These are phyloP conservation scores for Russula earlei DNA, from an alignment of 768 basidiomycete species.

Conservation along the genomic window DNA sequence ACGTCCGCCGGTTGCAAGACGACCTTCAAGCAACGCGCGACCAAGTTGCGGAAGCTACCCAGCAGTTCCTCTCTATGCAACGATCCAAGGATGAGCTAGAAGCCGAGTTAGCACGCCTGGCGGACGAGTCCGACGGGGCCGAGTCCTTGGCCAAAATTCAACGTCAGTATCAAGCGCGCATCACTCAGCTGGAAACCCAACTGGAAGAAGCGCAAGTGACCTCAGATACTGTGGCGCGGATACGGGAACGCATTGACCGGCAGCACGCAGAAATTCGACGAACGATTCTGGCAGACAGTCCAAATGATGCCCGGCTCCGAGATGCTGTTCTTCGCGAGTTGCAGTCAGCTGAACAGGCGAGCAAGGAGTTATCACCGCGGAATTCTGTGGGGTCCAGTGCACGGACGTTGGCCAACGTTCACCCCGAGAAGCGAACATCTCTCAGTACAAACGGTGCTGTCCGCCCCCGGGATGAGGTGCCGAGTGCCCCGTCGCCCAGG, in stretches of 20 bases:
- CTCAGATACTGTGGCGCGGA: constrained; percentile 40
- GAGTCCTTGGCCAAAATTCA: constrained; percentile 50
- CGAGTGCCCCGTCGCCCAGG: constrained; percentile 31
- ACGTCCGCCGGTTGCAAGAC: constrained; percentile 47
- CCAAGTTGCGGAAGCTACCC: constrained; percentile 46
- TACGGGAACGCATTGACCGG: constrained; percentile 52
- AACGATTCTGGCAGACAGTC: constrained; percentile 47
- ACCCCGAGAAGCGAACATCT: constrained; percentile 37
- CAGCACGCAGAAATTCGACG: constrained; percentile 67
- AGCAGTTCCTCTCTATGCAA: constrained; percentile 44
- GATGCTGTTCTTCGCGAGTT: constrained; percentile 53
- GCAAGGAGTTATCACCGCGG: constrained; percentile 39
- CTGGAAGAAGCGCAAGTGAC: constrained; percentile 48
- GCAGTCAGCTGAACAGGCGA: constrained; percentile 49
- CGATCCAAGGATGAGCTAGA: constrained; percentile 60
- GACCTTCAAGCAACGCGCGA: constrained; percentile 48
- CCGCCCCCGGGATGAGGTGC: constrained; percentile 31
- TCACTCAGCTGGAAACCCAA: constrained; percentile 52
- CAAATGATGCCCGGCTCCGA: constrained; percentile 54
- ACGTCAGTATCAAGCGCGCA: constrained; percentile 53
- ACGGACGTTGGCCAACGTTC: constrained; percentile 35
- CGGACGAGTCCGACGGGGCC: constrained; percentile 45
- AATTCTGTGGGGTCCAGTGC: constrained; percentile 26
- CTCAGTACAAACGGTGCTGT: constrained; percentile 26
- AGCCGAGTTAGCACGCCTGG: constrained; percentile 54